Evolutionary conservation across 371 early-diverging fungal genomes (phyloP), one percentile per base, ranked within the genome.

Genomic region (Batkoa obscura): DNA sequence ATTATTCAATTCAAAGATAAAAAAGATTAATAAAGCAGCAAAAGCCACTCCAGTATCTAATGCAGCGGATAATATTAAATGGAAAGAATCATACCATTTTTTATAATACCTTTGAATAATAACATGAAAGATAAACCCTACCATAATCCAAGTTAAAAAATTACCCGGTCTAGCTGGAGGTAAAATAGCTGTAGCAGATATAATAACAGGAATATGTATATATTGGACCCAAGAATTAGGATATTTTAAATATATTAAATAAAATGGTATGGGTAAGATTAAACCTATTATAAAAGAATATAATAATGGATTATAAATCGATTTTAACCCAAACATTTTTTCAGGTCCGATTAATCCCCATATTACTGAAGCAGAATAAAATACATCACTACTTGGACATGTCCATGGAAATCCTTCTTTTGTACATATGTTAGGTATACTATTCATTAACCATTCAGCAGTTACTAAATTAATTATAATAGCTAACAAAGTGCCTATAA

Each of bases 341-440:
- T 66, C 55, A 9, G 88, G 86, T 6, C 85, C 85, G n/a, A 86
- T 72, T 2, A 80, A 73, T 50, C 86, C 86, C 84, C 81, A 85
- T 32, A 69, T 62, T 38, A 72, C 65, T 3, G 69, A 62, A 2
- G 69, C 65, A n/a, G 65, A 64, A 50, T 68, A 62, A 43, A 72
- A 69, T 15, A 63, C 55, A 38, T 67, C 58, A n/a, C 67, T 58
- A 17, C 58, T 63, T 10, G 59, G 62, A 57, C 65, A 63, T n/a
- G 67, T 62, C 59, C 66, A 68, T 3, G 62, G 65, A 30, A 59
- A 60, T 2, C 56, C 69, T 0, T 59, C 55, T 42, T 59, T 55
- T 3, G 64, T 62, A 52, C 69, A 64, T 13, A 64, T 60, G 50
- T 51, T 50, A 0, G 57, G 52, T 34, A 64, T 61, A 43, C 55